Base-by-base conservation (phyloP, 2,329 filamentous ascomycete species). In the Dactylellina haptotyla region DNA sequence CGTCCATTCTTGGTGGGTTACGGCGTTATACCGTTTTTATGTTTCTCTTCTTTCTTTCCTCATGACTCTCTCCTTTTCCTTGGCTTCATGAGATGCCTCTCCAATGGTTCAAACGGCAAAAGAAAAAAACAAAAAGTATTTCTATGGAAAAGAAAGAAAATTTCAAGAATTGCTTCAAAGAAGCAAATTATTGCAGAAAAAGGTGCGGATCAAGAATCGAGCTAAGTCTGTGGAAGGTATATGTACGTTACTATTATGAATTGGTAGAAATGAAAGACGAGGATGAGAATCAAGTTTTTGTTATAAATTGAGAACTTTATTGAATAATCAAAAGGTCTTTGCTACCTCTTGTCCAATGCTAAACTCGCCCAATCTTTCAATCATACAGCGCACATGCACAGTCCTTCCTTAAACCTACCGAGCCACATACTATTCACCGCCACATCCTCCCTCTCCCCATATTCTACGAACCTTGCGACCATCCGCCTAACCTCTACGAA, bases 381-480 rank as follows among this genome's bases (percentile, higher is more conserved):
- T n/a, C n/a, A n/a, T n/a, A n/a, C n/a, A n/a, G n/a, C n/a, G n/a
- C n/a, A n/a, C n/a, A n/a, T n/a, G n/a, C n/a, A n/a, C n/a, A n/a
- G 8, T 14, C 53, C 28, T 23, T 37, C 12, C 32, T 43, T 30
- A 75, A 69, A 2, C 57, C 34, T 9, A 57, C 34, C 43, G 69
- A n/a, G 28, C 70, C 70, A 75, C 51, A 41, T 58, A 5, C 46
- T 54, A 30, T 75, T 75, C 3, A 75, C 28, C 10, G 41, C 30
- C 9, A 75, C 70, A 59, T 75, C 70, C 20, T 69, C 64, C 14
- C 64, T 45, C 30, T 48, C 43, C n/a, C 70, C 64, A 46, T 69
- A 69, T 1, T 75, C 57, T 16, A 67, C 56, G 28, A 75, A 69
- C 16, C 23, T 37, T 25, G 20, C 23, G 4, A 67, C 62, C 12